Base-by-base conservation (phyloP, 164 flowering plant genomes). In the Malania oleifera region DNA sequence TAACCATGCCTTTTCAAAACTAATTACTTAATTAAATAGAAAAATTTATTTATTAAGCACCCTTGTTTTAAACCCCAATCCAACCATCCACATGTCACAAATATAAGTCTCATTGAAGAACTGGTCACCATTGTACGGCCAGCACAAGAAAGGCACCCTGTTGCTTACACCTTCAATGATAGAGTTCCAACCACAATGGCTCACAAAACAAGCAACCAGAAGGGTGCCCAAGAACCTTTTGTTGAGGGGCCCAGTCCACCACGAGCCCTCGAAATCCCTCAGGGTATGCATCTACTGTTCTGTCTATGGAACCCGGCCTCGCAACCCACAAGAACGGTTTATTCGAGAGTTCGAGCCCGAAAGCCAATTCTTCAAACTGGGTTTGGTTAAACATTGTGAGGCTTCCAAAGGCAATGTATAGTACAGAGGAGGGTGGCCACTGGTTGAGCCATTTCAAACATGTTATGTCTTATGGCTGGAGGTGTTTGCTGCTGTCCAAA, bases 171-270 rank as follows among this genome's bases (percentile, higher is more conserved):
- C 70, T 35, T 67, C 57, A 2, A 51, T 27, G 25, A 62, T 56
- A 10, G 65, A 60, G 37, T 59, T 66, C 60, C 64, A 60, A 31
- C 70, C 70, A 44, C 65, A 66, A 25, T 60, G 70, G 31, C 45
- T 46, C 34, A 54, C 1, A 25, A 54, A 59, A 12, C 65, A 52
- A 37, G 45, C 59, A n/a, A n/a, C n/a, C n/a, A n/a, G n/a, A n/a
- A n/a, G n/a, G n/a, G n/a, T n/a, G n/a, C n/a, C n/a, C n/a, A n/a
- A n/a, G n/a, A n/a, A n/a, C n/a, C n/a, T n/a, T n/a, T n/a, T n/a
- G n/a, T n/a, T n/a, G n/a, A n/a, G n/a, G 67, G 1, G 61, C 46
- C 67, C 67, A 64, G 2, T 39, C 15, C 11, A 56, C 62, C 28
- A 63, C 17, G 17, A 11, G 27, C 23, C 60, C 66, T 14, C 20